A percentile compares a stretch with the other conserved stretches of the same genome.
phyloP scores from a whole-genome alignment of 306 rosid genomes.

The Medicago lupulina region DNA sequence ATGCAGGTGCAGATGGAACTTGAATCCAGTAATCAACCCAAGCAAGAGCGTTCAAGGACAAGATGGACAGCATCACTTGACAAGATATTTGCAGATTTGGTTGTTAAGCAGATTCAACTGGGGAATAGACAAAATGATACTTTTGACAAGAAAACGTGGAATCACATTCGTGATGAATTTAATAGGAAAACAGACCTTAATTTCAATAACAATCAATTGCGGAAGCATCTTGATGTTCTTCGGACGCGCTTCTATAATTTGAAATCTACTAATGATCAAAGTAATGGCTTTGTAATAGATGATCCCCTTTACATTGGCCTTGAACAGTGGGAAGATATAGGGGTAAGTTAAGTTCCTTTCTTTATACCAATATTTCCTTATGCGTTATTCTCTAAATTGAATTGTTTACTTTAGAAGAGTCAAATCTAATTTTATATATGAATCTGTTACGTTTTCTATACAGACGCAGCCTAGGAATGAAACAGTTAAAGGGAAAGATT shows the following conservation, averaged over 20 bases:
- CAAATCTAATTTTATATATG: constrained; percentile 7
- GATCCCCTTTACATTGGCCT: constrained; percentile 74
- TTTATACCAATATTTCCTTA: constrained; percentile 4
- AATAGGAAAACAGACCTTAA: constrained; percentile 77
- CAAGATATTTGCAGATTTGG: constrained; percentile 87
- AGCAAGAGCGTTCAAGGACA: constrained; percentile 88
- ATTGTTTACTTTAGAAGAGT: background rate
- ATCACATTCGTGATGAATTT: constrained; percentile 76
- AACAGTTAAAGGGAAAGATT: constrained; percentile 65
- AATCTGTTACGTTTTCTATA: constrained; percentile 38
- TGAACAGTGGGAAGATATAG: constrained; percentile 76
- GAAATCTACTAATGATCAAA: constrained; percentile 73
- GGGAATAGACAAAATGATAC: constrained; percentile 81
- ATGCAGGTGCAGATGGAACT: constrained; percentile 61
- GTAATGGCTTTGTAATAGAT: constrained; percentile 65
- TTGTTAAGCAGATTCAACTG: constrained; percentile 78
- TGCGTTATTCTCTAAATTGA: constrained; percentile 5
- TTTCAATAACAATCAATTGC: constrained; percentile 86
- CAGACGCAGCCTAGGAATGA: constrained; percentile 73
- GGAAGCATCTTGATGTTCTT: constrained; percentile 92
- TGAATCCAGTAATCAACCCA: constrained; percentile 59
- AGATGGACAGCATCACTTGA: constrained; percentile 93
- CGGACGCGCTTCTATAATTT: constrained; percentile 75
- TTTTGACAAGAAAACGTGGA: constrained; percentile 91
- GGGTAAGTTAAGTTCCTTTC: constrained; percentile 53